Conservation (phyloP, 495 filamentous ascomycete genomes). For the Neurospora cerealis region DNA sequence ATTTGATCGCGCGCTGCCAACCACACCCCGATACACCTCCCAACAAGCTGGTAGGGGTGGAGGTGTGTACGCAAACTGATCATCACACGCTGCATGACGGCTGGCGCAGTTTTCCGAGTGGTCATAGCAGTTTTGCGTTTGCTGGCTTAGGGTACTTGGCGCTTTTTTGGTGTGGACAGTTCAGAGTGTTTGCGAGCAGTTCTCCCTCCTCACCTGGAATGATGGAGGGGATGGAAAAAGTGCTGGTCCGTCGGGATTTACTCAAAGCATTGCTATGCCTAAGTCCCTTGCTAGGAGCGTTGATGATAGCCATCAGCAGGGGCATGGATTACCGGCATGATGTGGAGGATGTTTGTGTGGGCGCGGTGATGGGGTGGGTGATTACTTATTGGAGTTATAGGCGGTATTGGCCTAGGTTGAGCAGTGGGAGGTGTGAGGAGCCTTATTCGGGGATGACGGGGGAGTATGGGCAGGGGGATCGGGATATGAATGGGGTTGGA, state of each 20-base stretch:
- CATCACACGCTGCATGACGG: constrained; percentile 80
- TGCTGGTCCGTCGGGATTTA: constrained; percentile 40
- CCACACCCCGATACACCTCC: constrained; percentile 54
- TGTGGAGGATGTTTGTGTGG: constrained; percentile 79
- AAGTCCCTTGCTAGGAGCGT: constrained; percentile 65
- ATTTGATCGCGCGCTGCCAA: constrained; percentile 81
- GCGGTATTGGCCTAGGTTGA: constrained; percentile 46
- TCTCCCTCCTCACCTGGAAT: no score
- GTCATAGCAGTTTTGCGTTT: constrained; percentile 81
- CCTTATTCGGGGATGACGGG: constrained; percentile 31
- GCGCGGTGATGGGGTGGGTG: constrained; percentile 60
- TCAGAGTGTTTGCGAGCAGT: no score
- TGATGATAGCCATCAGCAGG: constrained; percentile 82
- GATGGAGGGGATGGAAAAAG: constrained; percentile 9
- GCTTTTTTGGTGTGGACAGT: constrained; percentile 69
- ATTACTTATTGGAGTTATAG: constrained; percentile 79
- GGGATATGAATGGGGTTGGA: not conserved
- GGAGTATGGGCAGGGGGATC: constrained; percentile 1
- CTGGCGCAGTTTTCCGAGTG: constrained; percentile 86
- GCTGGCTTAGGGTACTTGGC: constrained; percentile 74
- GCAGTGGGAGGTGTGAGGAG: constrained; percentile 37
- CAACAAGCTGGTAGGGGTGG: constrained; percentile 58
- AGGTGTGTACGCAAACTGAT: constrained; percentile 70
- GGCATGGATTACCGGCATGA: constrained; percentile 94
- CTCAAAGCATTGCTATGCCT: constrained; percentile 54